Evolutionary conservation across 345 rosid species (phyloP), one percentile per base, ranked within the genome.

Genomic region (Clausena lansium): DNA sequence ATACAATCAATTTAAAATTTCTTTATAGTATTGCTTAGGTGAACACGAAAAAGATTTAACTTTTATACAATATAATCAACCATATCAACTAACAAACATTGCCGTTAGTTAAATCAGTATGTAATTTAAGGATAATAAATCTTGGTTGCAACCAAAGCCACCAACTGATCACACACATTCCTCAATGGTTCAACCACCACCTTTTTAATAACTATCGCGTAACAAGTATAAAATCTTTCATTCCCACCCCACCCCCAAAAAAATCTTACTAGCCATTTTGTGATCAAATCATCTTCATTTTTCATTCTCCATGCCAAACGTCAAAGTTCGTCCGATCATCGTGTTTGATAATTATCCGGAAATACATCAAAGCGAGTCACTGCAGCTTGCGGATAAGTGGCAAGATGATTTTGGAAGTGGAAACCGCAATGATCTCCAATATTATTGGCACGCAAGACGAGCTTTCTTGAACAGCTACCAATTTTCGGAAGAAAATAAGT

Each of bases 361-460:
- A 7, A 76, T 41, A 68, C 47, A 5, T 38, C 28, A 4, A 47
- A 17, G 11, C 6, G 32, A 32, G 7, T 38, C 77, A 5, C 50
- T 71, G 41, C 75, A 39, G 7, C 55, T 77, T 4, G 70, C 83
- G 1, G 78, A 82, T 24, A 77, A 47, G 10, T 77, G 79, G 77
- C 62, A 80, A 30, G 80, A 80, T n/a, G 70, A 80, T 33, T 64
- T 32, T 5, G 81, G 75, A 8, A 73, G 79, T 13, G 81, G 80
- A 1, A 73, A 70, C 57, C 85, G 84, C 11, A 52, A 60, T 32
- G 81, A 80, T 14, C 79, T n/a, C 0, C 86, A 32, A 32, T 7
- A 86, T 15, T 85, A 85, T 6, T 86, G 87, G 88, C 80, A 84
- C 2, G 89, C 90, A 3, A 87, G 92, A 67, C 82, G 89, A 5